Base-by-base conservation (phyloP, 2,329 filamentous ascomycete genomes). In the Pseudogymnoascus destructans region DNA sequence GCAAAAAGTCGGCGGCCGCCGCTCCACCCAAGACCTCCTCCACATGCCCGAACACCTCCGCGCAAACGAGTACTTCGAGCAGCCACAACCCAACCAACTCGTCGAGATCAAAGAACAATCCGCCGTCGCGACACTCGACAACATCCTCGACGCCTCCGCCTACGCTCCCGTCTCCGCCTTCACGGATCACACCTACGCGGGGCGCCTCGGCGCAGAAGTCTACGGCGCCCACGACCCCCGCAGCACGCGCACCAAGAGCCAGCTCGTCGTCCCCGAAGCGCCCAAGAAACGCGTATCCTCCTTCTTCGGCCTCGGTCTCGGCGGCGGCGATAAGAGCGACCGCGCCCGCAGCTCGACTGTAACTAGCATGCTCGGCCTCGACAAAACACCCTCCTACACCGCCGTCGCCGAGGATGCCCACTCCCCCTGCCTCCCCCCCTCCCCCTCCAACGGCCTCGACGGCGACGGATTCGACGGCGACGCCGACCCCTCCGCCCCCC, bases 61-160 rank as follows among this genome's bases (percentile, higher is more conserved):
- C 61, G 93, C 93, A n/a, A 95, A 85, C 65, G 82, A 87, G 25
- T 97, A 89, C 72, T 97, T 97, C 66, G 91, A 97, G 59, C 66
- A 81, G 19, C 85, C 85, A 0, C 75, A 80, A 3, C 68, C 78
- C 4, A 65, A 71, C 1, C 73, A 77, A 4, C 70, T 74, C 10
- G 74, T 85, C 19, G 76, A 84, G 63, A 68, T 84, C 58, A 84
- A 84, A 69, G 84, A 87, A 59, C 86, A 88, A 15, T 97, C 93
- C 23, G 91, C 92, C 9, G 88, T 90, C 68, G 85, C 82, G 40
- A 95, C 92, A 0, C 79, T 98, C 6, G 91, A 98, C 64, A 91
- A 84, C 68, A 95, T 98, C 57, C 78, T 98, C 13, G 87, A 95
- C 68, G 93, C 92, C 6, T 93, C 92, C 2, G 87, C 89, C 2